Evolutionary conservation across 805 yeast species (phyloP).

Genomic region (Wickerhamiella australiensis): DNA sequence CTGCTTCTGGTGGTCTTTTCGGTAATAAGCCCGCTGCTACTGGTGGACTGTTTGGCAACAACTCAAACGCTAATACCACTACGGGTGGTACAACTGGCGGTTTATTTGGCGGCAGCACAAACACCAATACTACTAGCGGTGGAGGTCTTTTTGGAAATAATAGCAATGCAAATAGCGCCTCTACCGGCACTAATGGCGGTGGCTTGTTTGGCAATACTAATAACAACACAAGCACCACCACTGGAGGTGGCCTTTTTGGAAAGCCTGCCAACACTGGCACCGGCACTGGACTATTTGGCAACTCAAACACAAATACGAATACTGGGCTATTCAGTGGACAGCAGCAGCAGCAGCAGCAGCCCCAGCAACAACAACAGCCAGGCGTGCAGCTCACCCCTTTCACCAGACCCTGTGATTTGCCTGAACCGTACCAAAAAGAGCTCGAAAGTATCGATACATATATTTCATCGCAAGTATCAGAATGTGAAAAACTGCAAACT

Average conservation of each 20-base stretch:
- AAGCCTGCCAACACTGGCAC: slow-evolving; percentile 13
- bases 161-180: neutral
- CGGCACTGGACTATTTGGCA: slow-evolving; percentile 8
- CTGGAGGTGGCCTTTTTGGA: slow-evolving; percentile 25
- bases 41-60: slow-evolving; percentile 12
- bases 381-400: slow-evolving; percentile 37
- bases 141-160: slow-evolving; percentile 10
- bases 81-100: slow-evolving; percentile 11
- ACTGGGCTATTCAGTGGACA: neutral
- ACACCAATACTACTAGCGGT: neutral
- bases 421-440: slow-evolving; percentile 41
- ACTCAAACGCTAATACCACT: neutral
- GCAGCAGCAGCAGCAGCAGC: slow-evolving; percentile 16
- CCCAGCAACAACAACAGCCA: slow-evolving; percentile 22
- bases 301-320: neutral
- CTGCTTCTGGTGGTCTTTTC: neutral
- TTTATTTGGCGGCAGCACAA: slow-evolving; percentile 11
- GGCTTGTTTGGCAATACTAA: slow-evolving; percentile 9
- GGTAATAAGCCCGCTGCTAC: slow-evolving; percentile 9
- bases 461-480: slow-evolving; percentile 40
- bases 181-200: neutral
- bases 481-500: slow-evolving; percentile 39
- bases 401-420: slow-evolving; percentile 48
- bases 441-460: slow-evolving; percentile 45
- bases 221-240: slow-evolving; percentile 3